Percentiles rank a stretch among this genome's conserved stretches.
phyloP scores from a whole-genome alignment of 2,329 filamentous ascomycete genomes.

The Cordyceps javanica region DNA sequence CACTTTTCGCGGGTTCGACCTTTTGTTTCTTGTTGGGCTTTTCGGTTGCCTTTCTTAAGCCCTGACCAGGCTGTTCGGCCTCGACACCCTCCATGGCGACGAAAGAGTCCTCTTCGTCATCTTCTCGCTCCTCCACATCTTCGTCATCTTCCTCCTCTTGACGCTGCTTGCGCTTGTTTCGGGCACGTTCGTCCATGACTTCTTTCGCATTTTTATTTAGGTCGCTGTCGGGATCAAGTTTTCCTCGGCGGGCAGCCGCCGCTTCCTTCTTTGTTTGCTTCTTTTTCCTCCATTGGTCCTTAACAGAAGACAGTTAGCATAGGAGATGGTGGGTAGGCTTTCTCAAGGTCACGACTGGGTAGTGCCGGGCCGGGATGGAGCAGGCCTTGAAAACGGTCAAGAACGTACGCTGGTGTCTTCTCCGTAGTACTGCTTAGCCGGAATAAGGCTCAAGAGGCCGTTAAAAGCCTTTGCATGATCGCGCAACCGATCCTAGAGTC shows the following conservation, averaged over 20 bases:
- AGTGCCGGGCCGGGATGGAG: conserved; percentile 4
- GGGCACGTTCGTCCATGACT: conserved; percentile 74
- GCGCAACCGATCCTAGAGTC: conserved; percentile 47
- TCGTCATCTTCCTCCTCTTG: conserved; percentile 36
- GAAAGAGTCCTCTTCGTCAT: conserved; percentile 34
- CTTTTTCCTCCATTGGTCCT: conserved; percentile 91
- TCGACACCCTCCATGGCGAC: conserved; percentile 49
- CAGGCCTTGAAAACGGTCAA: conserved; percentile 9
- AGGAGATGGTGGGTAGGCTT: background rate
- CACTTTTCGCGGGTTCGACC: conserved; percentile 23
- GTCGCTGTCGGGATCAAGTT: conserved; percentile 83
- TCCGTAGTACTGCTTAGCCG: conserved; percentile 85
- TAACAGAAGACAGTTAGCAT: conserved; percentile 10
- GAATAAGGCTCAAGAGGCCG: conserved; percentile 79
- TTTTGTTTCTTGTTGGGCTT: conserved; percentile 53
- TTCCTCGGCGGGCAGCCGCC: conserved; percentile 74
- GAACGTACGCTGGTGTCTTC: conserved; percentile 73
- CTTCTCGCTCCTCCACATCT: conserved; percentile 34
- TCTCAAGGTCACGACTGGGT: conserved; percentile 9
- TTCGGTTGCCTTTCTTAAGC: conserved; percentile 44
- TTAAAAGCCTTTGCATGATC: conserved; percentile 70
- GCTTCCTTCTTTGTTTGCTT: conserved; percentile 93
- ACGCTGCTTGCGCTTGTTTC: conserved; percentile 74
- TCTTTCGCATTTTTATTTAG: conserved; percentile 80
- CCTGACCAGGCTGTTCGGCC: conserved; percentile 57